Base-by-base conservation (phyloP, 805 yeast genomes). In the Scheffersomyces ergatensis region DNA sequence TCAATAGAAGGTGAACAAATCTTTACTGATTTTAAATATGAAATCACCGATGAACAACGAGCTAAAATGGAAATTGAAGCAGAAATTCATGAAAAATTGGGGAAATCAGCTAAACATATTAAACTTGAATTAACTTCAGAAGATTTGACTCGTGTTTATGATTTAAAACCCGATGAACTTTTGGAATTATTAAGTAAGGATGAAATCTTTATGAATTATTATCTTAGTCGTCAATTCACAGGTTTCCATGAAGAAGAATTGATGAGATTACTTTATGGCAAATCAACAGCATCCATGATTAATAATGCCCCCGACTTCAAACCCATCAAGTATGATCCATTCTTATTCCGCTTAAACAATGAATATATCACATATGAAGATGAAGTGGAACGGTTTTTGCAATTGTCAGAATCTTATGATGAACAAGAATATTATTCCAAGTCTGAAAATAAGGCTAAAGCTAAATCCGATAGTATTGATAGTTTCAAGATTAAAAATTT, bases 241-340 rank as follows among this genome's bases (percentile, higher is more conserved):
- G 24, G 38, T 13, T 56, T 56, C 39, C 71, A 65, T 42, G 60
- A 60, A 38, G 36, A 46, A n/a, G 69, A 63, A 45, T 49, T 63
- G 44, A 43, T 43, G 36, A 41, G 40, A 18, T 47, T 58, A 17
- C 21, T 56, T 24, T 49, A 47, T 32, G 53, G 44, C 4, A 49
- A 48, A 37, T 37, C 48, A 3, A 46, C 55, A 11, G 40, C 46
- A 23, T 38, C 33, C 27, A 23, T 52, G 27, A 42, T 49, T 23
- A 38, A 40, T 34, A 43, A 16, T 34, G 54, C 34, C 18, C 62
- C 59, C 1, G 60, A 55, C 37, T 65, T 64, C 43, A 40, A 45
- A 24, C 73, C 72, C 0, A 53, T 61, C 39, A 51, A 56, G 44
- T 54, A 55, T 23, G 70, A 63, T 41, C 57, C 58, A 33, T 62